Base-by-base conservation (phyloP, 1,139 yeast species). In the Suhomyces terraborum region DNA sequence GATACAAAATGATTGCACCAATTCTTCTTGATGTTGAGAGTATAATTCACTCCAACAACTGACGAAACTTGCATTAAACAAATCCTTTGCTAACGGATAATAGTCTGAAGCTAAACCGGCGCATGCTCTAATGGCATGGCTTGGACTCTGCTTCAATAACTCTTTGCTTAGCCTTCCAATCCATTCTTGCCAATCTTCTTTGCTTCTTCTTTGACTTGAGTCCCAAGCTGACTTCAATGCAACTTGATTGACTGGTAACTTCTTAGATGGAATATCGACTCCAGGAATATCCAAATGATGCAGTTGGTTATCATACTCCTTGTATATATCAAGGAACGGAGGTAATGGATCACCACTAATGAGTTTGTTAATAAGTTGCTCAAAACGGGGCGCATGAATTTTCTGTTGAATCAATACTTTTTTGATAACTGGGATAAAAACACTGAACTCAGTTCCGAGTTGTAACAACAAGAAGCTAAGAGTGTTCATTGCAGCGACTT, bases 161-260 rank as follows among this genome's bases (percentile, higher is more conserved):
- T 89, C 97, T 41, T 88, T 85, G 55, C 95, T 84, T 36, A 94
- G 70, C 43, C 94, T 73, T 41, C 95, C 78, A 50, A 91, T 82
- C 99, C 99, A 94, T 56, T 93, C 98, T 56, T 86, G 91, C 98
- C 98, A 94, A 54, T 93, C 98, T 55, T 91, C 98, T 51, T 84
- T 81, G 0, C 97, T 88, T 33, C 95, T 77, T 49, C 94, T 79
- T 52, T 88, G 93, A 21, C 86, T 80, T 13, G 96, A 86, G 53
- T 89, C 96, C 98, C 98, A 94, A 1, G 94, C 89, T 35, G 80
- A 77, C 54, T 87, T 85, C 50, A 87, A 69, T 5, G 83, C 84
- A 40, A 79, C 82, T 48, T 86, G 91, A 51, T 87, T 84, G 10
- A 87, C 88, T 0, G 95, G 91, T 8, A 91, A 68, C 53, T 88